Base-by-base conservation (phyloP, 116 monocot genomes). In the Papilionanthe hybrid region DNA sequence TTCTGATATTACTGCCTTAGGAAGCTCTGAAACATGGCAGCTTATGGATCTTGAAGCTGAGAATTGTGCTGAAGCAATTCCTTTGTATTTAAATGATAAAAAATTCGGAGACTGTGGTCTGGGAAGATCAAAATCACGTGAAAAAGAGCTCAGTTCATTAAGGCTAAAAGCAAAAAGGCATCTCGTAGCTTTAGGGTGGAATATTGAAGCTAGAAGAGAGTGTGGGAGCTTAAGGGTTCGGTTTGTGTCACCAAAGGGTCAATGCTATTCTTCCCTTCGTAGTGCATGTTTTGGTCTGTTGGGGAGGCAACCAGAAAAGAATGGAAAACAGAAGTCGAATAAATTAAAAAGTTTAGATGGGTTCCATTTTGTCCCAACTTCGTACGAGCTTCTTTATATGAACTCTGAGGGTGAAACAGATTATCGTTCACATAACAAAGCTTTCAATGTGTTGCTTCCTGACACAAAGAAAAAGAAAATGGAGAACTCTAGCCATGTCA, bases 131-230 rank as follows among this genome's bases (percentile, higher is more conserved):
- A 41, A 32, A 6, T 22, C 5, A 78, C 45, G 29, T n/a, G 27
- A 55, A 42, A 49, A 19, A n/a, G 55, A 42, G 29, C 4, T n/a
- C n/a, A 19, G 7, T 19, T n/a, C 58, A 20, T n/a, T 77, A 77
- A 81, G n/a, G 43, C 28, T 48, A 25, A 87, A 78, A 77, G 57
- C 81, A 22, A 90, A 76, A 86, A 85, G 82, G 63, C 95, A 95
- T 84, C 85, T 95, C 75, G 55, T 78, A 37, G 77, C 81, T 75
- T 30, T 93, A 65, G 91, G 93, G 11, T 95, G 95, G 95, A 86
- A 22, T 17, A 81, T 89, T 47, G 81, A 89, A 50, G 43, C 41
- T 20, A 90, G 18, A 79, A 25, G 53, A 68, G 83, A 74, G 77
- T 72, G 73, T 79, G 72, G 13, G 5, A 42, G 41, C 13, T 4